Conservation (phyloP, 495 filamentous ascomycete genomes). For the Aspergillus affinis region DNA sequence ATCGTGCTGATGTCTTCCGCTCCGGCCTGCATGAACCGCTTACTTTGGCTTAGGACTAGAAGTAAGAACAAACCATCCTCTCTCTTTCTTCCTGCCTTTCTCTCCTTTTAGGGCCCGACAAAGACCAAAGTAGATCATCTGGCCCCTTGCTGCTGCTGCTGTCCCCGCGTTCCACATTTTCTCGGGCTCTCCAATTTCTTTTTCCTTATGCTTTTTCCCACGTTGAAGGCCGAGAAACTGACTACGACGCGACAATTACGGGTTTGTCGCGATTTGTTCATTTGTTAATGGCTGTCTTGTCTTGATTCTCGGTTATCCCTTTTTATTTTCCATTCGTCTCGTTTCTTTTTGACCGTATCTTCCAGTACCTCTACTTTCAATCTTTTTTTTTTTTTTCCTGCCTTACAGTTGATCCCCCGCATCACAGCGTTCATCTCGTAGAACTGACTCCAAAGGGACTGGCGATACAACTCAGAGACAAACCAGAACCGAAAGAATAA, state of each 20-base stretch:
- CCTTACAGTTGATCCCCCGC: neutral
- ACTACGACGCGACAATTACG: neutral
- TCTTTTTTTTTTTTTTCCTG: too few relatives aligned
- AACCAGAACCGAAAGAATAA: neutral
- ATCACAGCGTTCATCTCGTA: neutral
- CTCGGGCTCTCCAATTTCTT: conserved; percentile 7
- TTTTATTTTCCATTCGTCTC: neutral
- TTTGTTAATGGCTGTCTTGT: neutral
- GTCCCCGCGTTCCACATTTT: conserved; percentile 41
- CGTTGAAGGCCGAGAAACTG: neutral
- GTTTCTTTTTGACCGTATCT: too few relatives aligned
- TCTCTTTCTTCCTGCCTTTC: neutral
- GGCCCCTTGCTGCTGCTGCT: conserved; percentile 36
- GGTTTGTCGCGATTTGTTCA: neutral
- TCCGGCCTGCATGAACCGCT: conserved; percentile 27
- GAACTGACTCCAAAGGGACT: neutral
- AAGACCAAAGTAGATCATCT: conserved; percentile 1
- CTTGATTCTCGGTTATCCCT: neutral
- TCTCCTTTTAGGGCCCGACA: conserved; percentile 6
- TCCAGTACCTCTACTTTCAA: too few relatives aligned
- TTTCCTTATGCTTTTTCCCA: conserved; percentile 7
- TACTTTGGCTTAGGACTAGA: conserved; percentile 7
- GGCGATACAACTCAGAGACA: too few relatives aligned
- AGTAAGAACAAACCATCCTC: neutral
- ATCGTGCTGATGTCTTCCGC: conserved; percentile 26